Evolutionary conservation across 192 early-diverging fungal genomes (phyloP), one percentile per base, ranked within the genome.

Genomic region (Coemansia sp.): DNA sequence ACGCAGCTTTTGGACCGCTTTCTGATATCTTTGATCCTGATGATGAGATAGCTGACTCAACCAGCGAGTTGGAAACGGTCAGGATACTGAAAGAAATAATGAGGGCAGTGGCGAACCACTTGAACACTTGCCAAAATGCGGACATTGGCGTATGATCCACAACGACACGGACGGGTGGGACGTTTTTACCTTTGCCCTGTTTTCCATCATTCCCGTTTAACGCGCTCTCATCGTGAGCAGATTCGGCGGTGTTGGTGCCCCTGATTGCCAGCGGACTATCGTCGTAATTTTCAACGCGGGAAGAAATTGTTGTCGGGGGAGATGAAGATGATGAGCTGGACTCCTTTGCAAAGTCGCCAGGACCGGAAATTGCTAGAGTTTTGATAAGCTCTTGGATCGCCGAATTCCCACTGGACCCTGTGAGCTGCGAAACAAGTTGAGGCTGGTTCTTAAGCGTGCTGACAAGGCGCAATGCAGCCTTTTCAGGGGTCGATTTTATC

Each of bases 31-130:
- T 67, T 40, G 48, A 67, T 1, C 83, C 68, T 0, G 85, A 84
- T 65, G 89, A 90, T 59, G 88, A 72, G 22, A 89, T 44, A 6
- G 86, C 87, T 3, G 87, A 87, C 61, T 92, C 90, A 57, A 92
- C 68, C 3, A 85, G 82, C 10, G 90, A 41, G 29, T 86, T 87
- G 27, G 90, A 57, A 50, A 90, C 74, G 0, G 88, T 90, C 44
- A 92, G 65, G 59, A 89, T 87, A 53, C 87, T 87, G 52, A 90
- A 89, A 1, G 87, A 88, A 55, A 75, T 71, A 6, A 82, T 34
- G 2, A 78, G 23, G 33, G 66, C 66, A 63, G 71, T 75, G 25
- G 72, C 9, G 1, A 78, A 15, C 81, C 75, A 78, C 50, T 74
- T 74, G 38, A 68, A 27, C n/a, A n/a, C 27, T 61, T 63, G 33